phyloP scores from a whole-genome alignment of 73 alveolate species.

The Breviolum minutum region DNA sequence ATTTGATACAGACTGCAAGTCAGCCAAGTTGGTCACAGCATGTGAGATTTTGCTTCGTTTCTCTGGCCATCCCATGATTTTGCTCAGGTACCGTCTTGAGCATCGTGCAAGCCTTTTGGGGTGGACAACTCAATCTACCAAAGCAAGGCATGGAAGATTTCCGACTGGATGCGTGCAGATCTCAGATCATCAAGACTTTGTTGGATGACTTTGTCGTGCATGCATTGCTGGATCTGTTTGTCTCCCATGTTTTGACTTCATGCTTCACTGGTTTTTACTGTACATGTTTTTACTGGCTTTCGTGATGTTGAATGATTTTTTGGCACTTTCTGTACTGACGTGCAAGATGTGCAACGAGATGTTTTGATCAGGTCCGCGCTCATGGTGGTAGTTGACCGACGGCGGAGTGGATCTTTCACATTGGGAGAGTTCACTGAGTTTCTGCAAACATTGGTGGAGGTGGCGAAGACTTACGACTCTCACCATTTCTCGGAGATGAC shows the following conservation, averaged over 20 bases:
- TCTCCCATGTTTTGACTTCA: no score
- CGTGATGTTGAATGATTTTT: background rate
- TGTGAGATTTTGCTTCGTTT: background rate
- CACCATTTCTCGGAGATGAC: background rate
- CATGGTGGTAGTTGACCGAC: constrained; percentile 59
- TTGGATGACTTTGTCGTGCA: background rate
- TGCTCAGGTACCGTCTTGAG: constrained; percentile 58
- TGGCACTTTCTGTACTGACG: background rate
- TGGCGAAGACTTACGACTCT: constrained; percentile 40
- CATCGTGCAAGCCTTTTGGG: constrained; percentile 77
- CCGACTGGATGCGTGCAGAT: constrained; percentile 65
- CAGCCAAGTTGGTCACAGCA: background rate
- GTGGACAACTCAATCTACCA: constrained; percentile 67
- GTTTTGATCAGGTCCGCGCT: constrained; percentile 39
- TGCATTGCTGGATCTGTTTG: background rate
- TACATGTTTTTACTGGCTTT: background rate
- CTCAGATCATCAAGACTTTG: background rate
- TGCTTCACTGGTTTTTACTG: background rate
- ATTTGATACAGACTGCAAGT: background rate
- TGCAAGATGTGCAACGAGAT: background rate
- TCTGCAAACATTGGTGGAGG: constrained; percentile 63
- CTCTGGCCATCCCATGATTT: background rate
- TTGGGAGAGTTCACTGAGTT: constrained; percentile 77
- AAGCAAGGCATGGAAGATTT: constrained; percentile 77
- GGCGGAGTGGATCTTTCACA: constrained; percentile 56